A percentile compares a stretch with the other conserved stretches of the same genome.
phyloP scores from a whole-genome alignment of 106 monocot genomes.

The Platanthera zijinensis region DNA sequence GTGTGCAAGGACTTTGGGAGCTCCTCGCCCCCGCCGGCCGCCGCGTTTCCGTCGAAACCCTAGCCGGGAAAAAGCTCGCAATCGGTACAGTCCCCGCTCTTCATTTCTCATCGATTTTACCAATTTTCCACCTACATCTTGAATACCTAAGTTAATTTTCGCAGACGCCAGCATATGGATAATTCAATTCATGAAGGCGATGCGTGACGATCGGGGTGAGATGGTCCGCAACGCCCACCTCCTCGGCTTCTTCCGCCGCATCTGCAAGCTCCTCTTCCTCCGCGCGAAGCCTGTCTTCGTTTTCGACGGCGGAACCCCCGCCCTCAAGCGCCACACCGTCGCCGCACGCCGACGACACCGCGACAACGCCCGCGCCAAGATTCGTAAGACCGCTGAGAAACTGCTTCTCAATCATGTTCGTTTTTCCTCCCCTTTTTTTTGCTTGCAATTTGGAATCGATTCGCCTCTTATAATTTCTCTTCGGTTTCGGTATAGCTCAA shows the following conservation, averaged over 20 bases:
- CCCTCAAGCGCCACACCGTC: constrained; percentile 83
- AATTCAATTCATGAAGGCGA: constrained; percentile 99
- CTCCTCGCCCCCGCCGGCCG: constrained; percentile 92
- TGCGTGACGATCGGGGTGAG: constrained; percentile 93
- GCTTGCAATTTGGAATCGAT: not conserved
- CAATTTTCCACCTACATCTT: not conserved
- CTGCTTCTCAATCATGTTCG: constrained; percentile 81
- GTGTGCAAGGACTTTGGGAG: constrained; percentile 94
- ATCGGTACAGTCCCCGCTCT: constrained; percentile 25
- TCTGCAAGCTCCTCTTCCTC: constrained; percentile 95
- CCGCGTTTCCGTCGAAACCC: constrained; percentile 98
- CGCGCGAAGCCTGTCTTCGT: constrained; percentile 91
- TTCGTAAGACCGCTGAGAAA: constrained; percentile 98
- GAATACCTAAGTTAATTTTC: not conserved
- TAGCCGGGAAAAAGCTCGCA: constrained; percentile 87
- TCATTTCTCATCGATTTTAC: not conserved
- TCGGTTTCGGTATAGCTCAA: constrained; percentile 41
- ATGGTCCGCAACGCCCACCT: constrained; percentile 89
- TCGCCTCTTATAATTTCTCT: not conserved
- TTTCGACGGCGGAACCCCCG: constrained; percentile 92
- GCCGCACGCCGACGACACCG: constrained; percentile 77
- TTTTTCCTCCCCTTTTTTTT: not conserved
- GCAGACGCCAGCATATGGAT: constrained; percentile 99
- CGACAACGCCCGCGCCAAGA: constrained; percentile 78
- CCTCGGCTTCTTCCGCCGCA: constrained; percentile 92